Evolutionary conservation across 805 yeast genomes (phyloP), one percentile per base, ranked within the genome.

Genomic region (Lachancea lanzarotensis): DNA sequence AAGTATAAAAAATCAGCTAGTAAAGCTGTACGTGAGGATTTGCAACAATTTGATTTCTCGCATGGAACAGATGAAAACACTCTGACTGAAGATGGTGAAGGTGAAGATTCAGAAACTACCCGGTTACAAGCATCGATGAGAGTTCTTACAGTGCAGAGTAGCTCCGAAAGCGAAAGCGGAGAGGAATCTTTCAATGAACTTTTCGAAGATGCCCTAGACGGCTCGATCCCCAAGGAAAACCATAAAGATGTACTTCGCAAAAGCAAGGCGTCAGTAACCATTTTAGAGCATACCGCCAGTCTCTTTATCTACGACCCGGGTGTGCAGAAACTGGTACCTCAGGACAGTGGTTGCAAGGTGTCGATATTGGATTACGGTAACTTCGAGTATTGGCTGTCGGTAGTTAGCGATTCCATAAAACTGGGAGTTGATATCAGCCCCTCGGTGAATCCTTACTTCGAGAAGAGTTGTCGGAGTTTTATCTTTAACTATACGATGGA

Each of bases 401-500:
- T 81, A 8, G 55, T 59, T 10, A 58, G 63, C 4, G 46, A 56
- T 1, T 48, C 54, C 2, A 54, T 57, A 3, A 52, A 60, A 2
- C 44, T 79, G 4, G 76, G 74, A 1, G 60, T 72, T 3, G 59
- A 58, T 3, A 59, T 83, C 18, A 58, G 68, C 10, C 71, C 76
- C 11, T 71, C 72, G 25, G 66, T 87, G 63, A 80, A 75, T 55
- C 87, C 93, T 1, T 70, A 75, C n/a, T 81, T 85, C 58, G 79
- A 81, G 56, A 72, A 69, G 49, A 79, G 74, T 11, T 60, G 43
- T 13, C 25, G 29, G 20, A 47, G 85, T 1, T 83, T 88, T 52
- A 73, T 83, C 12, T 88, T 86, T 72, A 83, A 84, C 59, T 72
- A 76, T 50, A 66, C 63, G 22, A 52, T 65, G 3, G 71, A 61